Conservation (phyloP, 176 grass and related monocot genomes). For the Triticum monococcum region DNA sequence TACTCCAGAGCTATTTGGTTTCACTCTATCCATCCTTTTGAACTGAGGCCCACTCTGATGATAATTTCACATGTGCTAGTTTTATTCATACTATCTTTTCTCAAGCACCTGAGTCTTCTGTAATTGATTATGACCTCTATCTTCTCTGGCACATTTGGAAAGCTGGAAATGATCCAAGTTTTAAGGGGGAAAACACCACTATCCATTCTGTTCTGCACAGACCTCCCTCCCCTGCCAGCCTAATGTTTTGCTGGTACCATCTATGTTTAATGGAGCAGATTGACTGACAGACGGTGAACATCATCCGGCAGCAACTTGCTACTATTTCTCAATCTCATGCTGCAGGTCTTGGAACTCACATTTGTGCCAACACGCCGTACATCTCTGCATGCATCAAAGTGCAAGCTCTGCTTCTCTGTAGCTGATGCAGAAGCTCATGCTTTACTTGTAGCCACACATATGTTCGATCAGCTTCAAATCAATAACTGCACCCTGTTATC, state of each 20-base stretch:
- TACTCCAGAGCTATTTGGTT: not conserved
- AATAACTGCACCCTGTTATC: not conserved
- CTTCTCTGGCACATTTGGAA: not conserved
- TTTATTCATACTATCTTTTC: not conserved
- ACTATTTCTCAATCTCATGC: not conserved
- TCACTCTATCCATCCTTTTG: not conserved
- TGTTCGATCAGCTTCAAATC: not conserved
- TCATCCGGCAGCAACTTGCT: not conserved
- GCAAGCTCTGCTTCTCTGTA: not conserved
- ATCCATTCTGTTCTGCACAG: not conserved
- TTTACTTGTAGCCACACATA: not conserved
- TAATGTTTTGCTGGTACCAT: not conserved
- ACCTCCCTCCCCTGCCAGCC: not conserved
- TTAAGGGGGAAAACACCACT: not conserved
- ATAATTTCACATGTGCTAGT: not conserved
- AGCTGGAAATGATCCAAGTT: not conserved
- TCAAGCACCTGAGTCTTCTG: not conserved
- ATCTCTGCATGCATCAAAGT: not conserved
- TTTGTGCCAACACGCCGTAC: not conserved
- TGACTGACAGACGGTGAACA: not conserved
- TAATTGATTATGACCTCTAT: not conserved
- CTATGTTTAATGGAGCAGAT: not conserved
- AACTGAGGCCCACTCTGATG: not conserved
- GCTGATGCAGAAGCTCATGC: not conserved
- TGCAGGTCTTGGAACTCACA: not conserved